Evolutionary conservation across 2,329 filamentous ascomycete genomes (phyloP), one percentile per base, ranked within the genome.

Genomic region (Pseudogymnoascus sp.): DNA sequence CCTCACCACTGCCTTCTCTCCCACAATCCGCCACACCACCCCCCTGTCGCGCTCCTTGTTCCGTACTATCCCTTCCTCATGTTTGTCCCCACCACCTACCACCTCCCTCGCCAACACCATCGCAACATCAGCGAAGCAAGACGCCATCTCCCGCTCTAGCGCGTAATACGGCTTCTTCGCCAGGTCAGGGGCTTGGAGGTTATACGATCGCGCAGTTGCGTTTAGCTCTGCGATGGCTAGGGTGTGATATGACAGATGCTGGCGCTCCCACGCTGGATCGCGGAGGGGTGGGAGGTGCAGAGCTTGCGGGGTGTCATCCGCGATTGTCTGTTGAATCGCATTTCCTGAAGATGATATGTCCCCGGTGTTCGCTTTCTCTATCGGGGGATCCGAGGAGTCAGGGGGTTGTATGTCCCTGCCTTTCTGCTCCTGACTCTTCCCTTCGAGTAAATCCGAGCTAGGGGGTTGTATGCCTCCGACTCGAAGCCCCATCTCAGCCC

Each of bases 111-210:
- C 84, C 3, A 97, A 75, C 57, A 82, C 78, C 0, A 91, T 91
- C 5, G 93, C 93, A 1, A 96, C 87, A 65, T 96, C 93, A 0
- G 91, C 89, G 72, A 87, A 97, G 73, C 93, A 97, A 2, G 84
- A 80, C 31, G 81, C 82, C 14, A 97, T 80, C 76, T 99, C 95
- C 60, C 93, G 85, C 51, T 92, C 85, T 6, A 97, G 83, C 1
- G 82, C 87, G 72, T 91, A 92, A 75, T 97, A 97, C 0, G 93
- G 91, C 75, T 96, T 96, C 76, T 95, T 96, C 2, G 93, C 93
- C 1, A 96, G 81, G 63, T 91, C 88, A 0, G 95, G 95, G 0
- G 95, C 93, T 86, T 96, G 93, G 2, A 97, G 83, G 70, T 97
- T 97, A 79, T 99, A 99, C 12, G 90, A 90, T 26, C 95, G 85